These are phyloP conservation scores for Fusarium torreyae DNA, from an alignment of 2,329 filamentous ascomycete genomes.

Conservation along the genomic window DNA sequence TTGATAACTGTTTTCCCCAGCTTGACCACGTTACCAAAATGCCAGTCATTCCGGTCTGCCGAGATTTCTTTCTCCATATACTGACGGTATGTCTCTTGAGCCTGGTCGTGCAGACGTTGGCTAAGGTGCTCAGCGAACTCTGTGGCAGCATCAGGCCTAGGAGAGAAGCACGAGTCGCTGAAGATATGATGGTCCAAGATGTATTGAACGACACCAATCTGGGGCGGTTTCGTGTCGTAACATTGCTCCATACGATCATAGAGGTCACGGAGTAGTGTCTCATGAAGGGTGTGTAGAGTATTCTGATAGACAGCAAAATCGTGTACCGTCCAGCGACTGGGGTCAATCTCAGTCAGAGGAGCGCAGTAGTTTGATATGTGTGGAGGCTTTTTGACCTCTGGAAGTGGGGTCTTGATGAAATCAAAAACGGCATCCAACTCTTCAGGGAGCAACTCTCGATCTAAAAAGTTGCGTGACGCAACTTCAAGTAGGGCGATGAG, in stretches of 20 bases:
- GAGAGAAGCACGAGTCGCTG: constrained; percentile 81
- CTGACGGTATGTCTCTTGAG: constrained; percentile 83
- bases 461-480: constrained; percentile 85
- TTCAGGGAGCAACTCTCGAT: constrained; percentile 84
- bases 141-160: constrained; percentile 77
- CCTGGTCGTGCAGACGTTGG: constrained; percentile 81
- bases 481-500: constrained; percentile 88
- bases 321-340: constrained; percentile 76
- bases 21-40: constrained; percentile 91
- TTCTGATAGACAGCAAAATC: constrained; percentile 82
- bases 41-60: constrained; percentile 84
- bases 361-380: constrained; percentile 67
- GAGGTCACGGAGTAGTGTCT: constrained; percentile 86
- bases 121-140: constrained; percentile 80
- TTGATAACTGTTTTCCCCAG: constrained; percentile 89
- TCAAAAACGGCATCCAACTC: constrained; percentile 88
- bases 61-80: constrained; percentile 87
- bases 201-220: constrained; percentile 84
- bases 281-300: constrained; percentile 81
- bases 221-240: constrained; percentile 89
- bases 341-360: constrained; percentile 70
- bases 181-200: constrained; percentile 87
- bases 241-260: constrained; percentile 90
- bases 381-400: constrained; percentile 75
- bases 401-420: constrained; percentile 80